Evolutionary conservation across 1,284 basidiomycete species (phyloP).

Genomic region (Moniliella sp.): DNA sequence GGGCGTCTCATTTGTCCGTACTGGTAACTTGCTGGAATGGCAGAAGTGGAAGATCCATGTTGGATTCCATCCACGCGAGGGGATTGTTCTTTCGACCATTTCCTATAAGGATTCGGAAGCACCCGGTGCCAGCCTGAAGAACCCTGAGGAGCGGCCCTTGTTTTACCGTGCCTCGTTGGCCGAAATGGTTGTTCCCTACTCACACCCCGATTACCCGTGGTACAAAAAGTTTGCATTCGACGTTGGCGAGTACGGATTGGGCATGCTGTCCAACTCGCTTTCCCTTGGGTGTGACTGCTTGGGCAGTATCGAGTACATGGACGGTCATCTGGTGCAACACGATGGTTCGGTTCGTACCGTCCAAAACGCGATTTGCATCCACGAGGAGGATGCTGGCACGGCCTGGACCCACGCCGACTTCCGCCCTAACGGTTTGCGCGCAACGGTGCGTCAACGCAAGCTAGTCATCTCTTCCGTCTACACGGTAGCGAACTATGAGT

Average conservation of each 20-base stretch:
- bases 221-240: slow-evolving; percentile 37
- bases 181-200: slow-evolving; percentile 38
- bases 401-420: slow-evolving; percentile 48
- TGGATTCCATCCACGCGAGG: slow-evolving; percentile 45
- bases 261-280: slow-evolving; percentile 35
- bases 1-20: slow-evolving; percentile 67
- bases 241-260: slow-evolving; percentile 37
- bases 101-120: slow-evolving; percentile 50
- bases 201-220: slow-evolving; percentile 24
- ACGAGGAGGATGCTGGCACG: slow-evolving; percentile 63
- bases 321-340: slow-evolving; percentile 26
- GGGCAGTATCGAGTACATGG: slow-evolving; percentile 35
- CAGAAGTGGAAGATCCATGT: slow-evolving; percentile 88
- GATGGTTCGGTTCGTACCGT: slow-evolving; percentile 13
- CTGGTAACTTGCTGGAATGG: slow-evolving; percentile 61
- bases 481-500: slow-evolving; percentile 68
- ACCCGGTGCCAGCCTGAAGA: neutral
- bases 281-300: slow-evolving; percentile 38
- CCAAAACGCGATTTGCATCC: slow-evolving; percentile 62
- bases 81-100: slow-evolving; percentile 57
- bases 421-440: slow-evolving; percentile 54
- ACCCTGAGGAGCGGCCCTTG: slow-evolving; percentile 21
- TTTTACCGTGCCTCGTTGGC: slow-evolving; percentile 37
- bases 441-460: slow-evolving; percentile 56
- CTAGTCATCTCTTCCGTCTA: slow-evolving; percentile 69